These are phyloP conservation scores for Phyllosticta citrichinensis DNA, from an alignment of 2,329 filamentous ascomycete genomes.

Conservation along the genomic window DNA sequence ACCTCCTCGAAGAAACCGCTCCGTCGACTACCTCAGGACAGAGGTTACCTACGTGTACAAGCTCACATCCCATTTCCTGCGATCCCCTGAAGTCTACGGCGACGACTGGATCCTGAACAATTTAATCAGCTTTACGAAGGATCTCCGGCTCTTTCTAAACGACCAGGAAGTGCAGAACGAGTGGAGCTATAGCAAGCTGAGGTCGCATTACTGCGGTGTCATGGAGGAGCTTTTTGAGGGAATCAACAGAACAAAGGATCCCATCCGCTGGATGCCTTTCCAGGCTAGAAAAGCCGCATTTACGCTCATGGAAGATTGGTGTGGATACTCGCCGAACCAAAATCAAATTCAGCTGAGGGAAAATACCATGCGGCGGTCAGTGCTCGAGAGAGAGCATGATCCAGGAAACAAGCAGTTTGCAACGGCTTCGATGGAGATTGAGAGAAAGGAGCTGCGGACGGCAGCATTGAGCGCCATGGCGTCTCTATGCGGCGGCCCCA, in stretches of 20 bases:
- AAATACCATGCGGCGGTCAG: constrained; percentile 75
- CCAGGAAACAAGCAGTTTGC: constrained; percentile 65
- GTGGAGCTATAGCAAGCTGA: constrained; percentile 83
- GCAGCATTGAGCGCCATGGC: constrained; percentile 95
- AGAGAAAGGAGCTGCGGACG: constrained; percentile 83
- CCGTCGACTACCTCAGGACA: constrained; percentile 77
- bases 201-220: constrained; percentile 87
- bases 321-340: constrained; percentile 90
- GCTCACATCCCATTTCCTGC: constrained; percentile 80
- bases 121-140: constrained; percentile 79
- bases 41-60: constrained; percentile 97
- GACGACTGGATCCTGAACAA: constrained; percentile 89
- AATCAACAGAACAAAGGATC: constrained; percentile 74
- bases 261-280: constrained; percentile 92
- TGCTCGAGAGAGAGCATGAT: constrained; percentile 67
- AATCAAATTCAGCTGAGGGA: constrained; percentile 70
- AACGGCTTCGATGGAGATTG: constrained; percentile 89
- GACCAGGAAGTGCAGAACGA: constrained; percentile 91
- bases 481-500: constrained; percentile 71
- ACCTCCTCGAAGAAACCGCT: constrained; percentile 65
- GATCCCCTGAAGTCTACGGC: constrained; percentile 64
- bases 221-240: constrained; percentile 90
- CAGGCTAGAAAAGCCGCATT: constrained; percentile 93
- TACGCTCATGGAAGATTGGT: constrained; percentile 98
- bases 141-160: constrained; percentile 87